Evolutionary conservation across 495 filamentous ascomycete species (phyloP), one percentile per base, ranked within the genome.

Genomic region (Peziza echinospora): DNA sequence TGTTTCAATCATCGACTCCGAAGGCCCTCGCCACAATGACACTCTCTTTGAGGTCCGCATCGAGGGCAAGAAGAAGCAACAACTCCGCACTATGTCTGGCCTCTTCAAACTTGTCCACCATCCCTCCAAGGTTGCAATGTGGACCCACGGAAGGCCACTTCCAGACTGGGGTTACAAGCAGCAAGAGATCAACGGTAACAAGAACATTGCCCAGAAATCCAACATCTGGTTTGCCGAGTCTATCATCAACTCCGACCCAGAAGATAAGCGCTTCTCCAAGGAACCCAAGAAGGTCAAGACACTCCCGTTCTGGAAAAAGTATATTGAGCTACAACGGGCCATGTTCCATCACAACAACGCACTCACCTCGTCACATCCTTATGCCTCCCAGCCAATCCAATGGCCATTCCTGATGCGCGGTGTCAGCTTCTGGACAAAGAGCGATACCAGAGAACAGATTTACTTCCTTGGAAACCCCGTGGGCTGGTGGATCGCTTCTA

Each of bases 331-430:
- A 47, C 89, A 97, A 61, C 77, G 89, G 30, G 84, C 89, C 44
- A 97, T 97, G 82, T 97, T 97, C 73, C 86, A 74, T 72, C 89
- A 97, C 68, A 97, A 97, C 70, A 96, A 86, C 63, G 86, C 89
- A 51, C 65, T 97, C 60, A 97, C 89, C 26, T 87, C 82, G 65
- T 91, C 82, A 57, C 89, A 97, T 61, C 89, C 89, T 1, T 97
- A 97, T 57, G 76, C 89, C 22, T 89, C 80, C 51, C 77, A 82
- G 57, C 89, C 89, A n/a, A 82, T 86, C 65, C 80, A 89, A 56
- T 97, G 89, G 89, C 89, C 89, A 0, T 94, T 96, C 75, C 70
- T 97, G 51, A 68, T 97, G 28, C 77, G 91, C 10, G 89, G 89
- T 56, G 91, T 97, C 49, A 93, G 84, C 61, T 97, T 97, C 77